phyloP scores from a whole-genome alignment of 1,139 yeast species.

The Blastobotrys arbuscula region DNA sequence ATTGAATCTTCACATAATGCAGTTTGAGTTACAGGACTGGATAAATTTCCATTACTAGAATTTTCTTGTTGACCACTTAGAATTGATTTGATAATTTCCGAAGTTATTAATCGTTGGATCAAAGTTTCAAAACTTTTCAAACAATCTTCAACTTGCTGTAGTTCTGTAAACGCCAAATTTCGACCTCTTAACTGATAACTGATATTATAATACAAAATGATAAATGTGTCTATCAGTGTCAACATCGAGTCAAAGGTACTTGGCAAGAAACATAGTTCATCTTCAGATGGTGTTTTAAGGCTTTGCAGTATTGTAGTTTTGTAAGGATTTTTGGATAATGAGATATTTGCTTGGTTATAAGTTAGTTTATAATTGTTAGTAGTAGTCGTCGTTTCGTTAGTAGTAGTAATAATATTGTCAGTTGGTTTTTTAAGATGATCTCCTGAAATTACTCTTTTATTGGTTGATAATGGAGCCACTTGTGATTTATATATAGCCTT shows the following conservation, averaged over 20 bases:
- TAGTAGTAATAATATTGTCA: not conserved
- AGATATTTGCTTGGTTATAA: not conserved
- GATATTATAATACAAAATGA: slow-evolving; percentile 13
- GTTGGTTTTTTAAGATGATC: not conserved
- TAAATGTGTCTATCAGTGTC: slow-evolving; percentile 17
- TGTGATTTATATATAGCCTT: slow-evolving; percentile 3
- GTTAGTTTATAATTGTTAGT: not conserved
- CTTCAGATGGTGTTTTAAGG: slow-evolving; percentile 13
- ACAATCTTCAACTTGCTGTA: slow-evolving; percentile 12
- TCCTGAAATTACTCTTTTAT: not conserved
- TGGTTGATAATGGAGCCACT: not conserved
- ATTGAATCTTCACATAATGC: slow-evolving; percentile 3
- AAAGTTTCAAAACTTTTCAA: slow-evolving; percentile 12
- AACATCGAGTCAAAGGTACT: slow-evolving; percentile 18
- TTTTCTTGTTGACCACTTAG: not conserved
- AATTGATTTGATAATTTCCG: slow-evolving; percentile 6
- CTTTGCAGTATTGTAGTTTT: slow-evolving; percentile 11
- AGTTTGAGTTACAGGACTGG: slow-evolving; percentile 3
- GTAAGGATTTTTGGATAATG: slow-evolving; percentile 8
- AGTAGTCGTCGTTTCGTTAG: too few relatives aligned
- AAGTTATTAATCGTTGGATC: slow-evolving; percentile 5
- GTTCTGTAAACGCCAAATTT: slow-evolving; percentile 10
- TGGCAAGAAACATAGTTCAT: slow-evolving; percentile 17
- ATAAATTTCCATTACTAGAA: not conserved
- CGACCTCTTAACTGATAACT: slow-evolving; percentile 11